Conservation (phyloP, 2,329 filamentous ascomycete genomes). For the Dactylellina parvicollis region DNA sequence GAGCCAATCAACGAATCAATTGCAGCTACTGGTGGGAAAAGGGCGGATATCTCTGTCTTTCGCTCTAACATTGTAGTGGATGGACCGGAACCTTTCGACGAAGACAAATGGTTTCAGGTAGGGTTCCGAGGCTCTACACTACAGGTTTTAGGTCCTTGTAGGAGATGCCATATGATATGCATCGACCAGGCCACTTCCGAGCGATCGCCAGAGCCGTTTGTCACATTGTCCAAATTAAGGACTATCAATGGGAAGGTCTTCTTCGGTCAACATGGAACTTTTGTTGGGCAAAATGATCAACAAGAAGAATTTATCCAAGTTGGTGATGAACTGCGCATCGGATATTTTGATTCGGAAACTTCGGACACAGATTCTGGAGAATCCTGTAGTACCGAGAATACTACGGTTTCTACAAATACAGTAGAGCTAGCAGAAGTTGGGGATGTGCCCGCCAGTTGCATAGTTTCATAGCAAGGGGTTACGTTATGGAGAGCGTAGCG, state of each 20-base stretch:
- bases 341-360: slow-evolving; percentile 23
- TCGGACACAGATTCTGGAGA: slow-evolving; percentile 49
- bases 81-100: slow-evolving; percentile 54
- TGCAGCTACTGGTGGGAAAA: slow-evolving; percentile 69
- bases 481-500: too few species aligned
- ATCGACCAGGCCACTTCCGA: slow-evolving; percentile 84
- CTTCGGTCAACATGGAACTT: slow-evolving; percentile 78
- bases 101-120: slow-evolving; percentile 39
- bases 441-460: slow-evolving; percentile 2
- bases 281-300: slow-evolving; percentile 54
- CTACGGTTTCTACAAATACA: slow-evolving; percentile 22
- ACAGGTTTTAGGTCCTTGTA: slow-evolving; percentile 80
- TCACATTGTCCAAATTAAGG: slow-evolving; percentile 86
- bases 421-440: slow-evolving; percentile 7
- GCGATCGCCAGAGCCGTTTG: slow-evolving; percentile 84
- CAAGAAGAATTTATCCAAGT: slow-evolving; percentile 22
- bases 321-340: slow-evolving; percentile 35
- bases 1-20: slow-evolving; percentile 80
- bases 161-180: slow-evolving; percentile 95
- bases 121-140: slow-evolving; percentile 30
- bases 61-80: slow-evolving; percentile 85
- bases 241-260: slow-evolving; percentile 83
- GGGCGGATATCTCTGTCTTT: slow-evolving; percentile 78
- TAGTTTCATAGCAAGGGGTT: slow-evolving; percentile 27
- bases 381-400: slow-evolving; percentile 32